Base-by-base conservation (phyloP, 140 eudicot species). In the Senecio squalidus region DNA sequence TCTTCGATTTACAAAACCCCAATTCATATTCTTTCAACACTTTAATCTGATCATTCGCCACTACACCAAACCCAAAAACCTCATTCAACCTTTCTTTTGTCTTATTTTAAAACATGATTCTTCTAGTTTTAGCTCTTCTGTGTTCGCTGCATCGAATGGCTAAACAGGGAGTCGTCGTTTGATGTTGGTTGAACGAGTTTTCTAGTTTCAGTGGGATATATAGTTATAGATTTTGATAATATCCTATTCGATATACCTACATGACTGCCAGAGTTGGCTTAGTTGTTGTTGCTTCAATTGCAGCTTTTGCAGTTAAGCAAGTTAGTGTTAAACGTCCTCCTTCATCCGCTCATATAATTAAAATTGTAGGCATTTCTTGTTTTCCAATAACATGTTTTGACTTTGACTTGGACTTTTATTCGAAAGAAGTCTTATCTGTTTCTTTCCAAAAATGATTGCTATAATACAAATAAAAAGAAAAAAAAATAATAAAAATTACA, bases 261-360 rank as follows among this genome's bases (percentile, higher is more conserved):
- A 93, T 93, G 99, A 82, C 88, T 74, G 77, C 67, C 68, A 88
- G 96, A 85, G 57, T 84, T 73, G 95, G 99, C 70, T 80, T 93
- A 55, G 30, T 93, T 69, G 99, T 93, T 75, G 99, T 89, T 77
- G 96, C 95, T 71, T 93, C 99, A 60, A 66, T 88, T 71, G 99
- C 99, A 78, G 95, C 95, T 47, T 84, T 72, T 80, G 85, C 96
- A 60, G 84, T 88, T 62, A 88, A 81, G 87, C 99, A 88, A 75
- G 66, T 78, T 60, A 86, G 50, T 51, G 81, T 77, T 40, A 81
- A 84, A 40, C 61, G 64, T 52, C 73, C 89, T 17, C 79, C 30
- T 62, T 66, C 84, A 64, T 22, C 74, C 14, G 50, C 58, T 20
- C 28, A 67, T 41, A 23, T 55, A 18, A 61, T 4, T 47, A 79